These are phyloP conservation scores for Boletus coccyginus DNA, from an alignment of 768 basidiomycete genomes.

Conservation along the genomic window DNA sequence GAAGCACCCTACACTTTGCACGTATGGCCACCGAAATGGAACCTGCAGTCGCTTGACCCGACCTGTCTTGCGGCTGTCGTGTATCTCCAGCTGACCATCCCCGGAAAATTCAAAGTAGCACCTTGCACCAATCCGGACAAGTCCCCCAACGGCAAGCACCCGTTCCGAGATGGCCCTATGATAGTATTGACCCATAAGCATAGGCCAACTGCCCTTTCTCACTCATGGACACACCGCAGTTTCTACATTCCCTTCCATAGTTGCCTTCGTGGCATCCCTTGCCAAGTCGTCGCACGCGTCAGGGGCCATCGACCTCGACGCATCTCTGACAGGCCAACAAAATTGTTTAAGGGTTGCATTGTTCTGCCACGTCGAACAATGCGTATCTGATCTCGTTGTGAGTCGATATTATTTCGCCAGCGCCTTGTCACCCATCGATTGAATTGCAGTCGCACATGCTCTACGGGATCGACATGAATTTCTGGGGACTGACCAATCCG, in stretches of 20 bases:
- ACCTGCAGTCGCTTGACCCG: constrained; percentile 64
- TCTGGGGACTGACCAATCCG: constrained; percentile 52
- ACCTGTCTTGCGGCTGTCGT: constrained; percentile 62
- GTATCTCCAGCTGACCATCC: constrained; percentile 65
- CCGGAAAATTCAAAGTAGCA: constrained; percentile 61
- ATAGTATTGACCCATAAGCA: constrained; percentile 1
- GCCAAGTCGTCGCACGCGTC: constrained; percentile 32
- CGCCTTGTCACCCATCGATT: constrained; percentile 1
- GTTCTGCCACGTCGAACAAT: constrained; percentile 60
- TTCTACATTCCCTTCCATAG: constrained; percentile 56
- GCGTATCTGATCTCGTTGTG: constrained; percentile 71
- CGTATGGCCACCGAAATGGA: constrained; percentile 70
- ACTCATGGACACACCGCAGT: constrained; percentile 52
- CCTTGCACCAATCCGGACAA: constrained; percentile 67
- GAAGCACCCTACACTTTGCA: constrained; percentile 39
- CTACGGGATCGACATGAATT: constrained; percentile 64
- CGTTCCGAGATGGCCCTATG: not conserved
- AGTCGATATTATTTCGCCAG: constrained; percentile 25
- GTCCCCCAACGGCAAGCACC: constrained; percentile 64
- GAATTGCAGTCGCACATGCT: constrained; percentile 54
- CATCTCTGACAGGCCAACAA: constrained; percentile 42
- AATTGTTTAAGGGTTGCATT: constrained; percentile 59
- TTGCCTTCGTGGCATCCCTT: constrained; percentile 60
- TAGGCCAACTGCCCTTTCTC: constrained; percentile 74
- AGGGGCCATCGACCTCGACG: constrained; percentile 46